These are phyloP conservation scores for Obba rivulosa DNA, from an alignment of 768 basidiomycete species.

Conservation along the genomic window DNA sequence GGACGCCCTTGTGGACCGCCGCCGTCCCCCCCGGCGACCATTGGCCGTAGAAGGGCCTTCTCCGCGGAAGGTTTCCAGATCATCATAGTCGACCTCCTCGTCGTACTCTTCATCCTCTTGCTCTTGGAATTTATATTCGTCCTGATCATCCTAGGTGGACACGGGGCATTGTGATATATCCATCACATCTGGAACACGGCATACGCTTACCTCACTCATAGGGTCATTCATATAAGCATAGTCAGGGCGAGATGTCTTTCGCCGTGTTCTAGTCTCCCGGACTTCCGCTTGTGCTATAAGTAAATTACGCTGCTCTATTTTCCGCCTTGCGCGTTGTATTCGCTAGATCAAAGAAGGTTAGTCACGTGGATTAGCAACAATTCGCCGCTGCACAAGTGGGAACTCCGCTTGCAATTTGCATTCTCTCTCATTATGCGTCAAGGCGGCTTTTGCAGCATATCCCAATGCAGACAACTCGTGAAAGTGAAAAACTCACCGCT, in stretches of 20 bases:
- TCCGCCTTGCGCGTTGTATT: constrained; percentile 62
- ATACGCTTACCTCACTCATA: constrained; percentile 56
- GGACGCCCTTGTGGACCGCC: constrained; percentile 41
- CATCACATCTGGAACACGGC: constrained; percentile 6
- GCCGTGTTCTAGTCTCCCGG: constrained; percentile 73
- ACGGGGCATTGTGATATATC: neutral
- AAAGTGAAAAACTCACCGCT: constrained; percentile 46
- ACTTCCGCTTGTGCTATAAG: constrained; percentile 72
- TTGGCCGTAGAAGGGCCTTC: constrained; percentile 9
- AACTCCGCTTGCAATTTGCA: neutral
- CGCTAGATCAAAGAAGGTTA: constrained; percentile 41
- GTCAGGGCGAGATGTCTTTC: constrained; percentile 67
- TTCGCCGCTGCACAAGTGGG: constrained; percentile 1
- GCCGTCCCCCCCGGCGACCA: constrained; percentile 18
- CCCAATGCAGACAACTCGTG: neutral
- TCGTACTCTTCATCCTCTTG: constrained; percentile 63
- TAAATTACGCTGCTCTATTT: constrained; percentile 60
- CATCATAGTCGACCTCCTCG: constrained; percentile 40
- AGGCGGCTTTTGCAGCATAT: neutral
- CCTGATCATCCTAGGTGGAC: constrained; percentile 47
- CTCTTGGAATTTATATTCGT: constrained; percentile 63
- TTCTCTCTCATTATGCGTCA: neutral
- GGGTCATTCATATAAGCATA: constrained; percentile 71
- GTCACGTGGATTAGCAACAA: constrained; percentile 11
- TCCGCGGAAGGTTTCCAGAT: constrained; percentile 30